phyloP scores from a whole-genome alignment of 2,329 filamentous ascomycete genomes.

The Apiospora marii region DNA sequence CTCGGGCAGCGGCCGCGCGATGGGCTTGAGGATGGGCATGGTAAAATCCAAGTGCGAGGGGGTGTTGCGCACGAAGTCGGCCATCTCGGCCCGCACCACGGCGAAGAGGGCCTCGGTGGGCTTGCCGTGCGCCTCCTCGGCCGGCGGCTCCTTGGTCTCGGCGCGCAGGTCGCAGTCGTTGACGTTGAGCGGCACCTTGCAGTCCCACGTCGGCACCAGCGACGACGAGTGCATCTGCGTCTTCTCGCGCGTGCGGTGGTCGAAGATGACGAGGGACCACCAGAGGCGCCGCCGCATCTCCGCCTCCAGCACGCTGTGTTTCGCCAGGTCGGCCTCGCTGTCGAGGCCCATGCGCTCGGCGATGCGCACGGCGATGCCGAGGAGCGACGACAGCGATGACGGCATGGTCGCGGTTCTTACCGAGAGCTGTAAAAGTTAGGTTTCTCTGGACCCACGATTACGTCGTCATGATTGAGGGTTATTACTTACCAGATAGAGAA shows the following conservation, averaged over 20 bases:
- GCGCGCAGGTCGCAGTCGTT: conserved; percentile 55
- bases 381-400: conserved; percentile 58
- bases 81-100: conserved; percentile 50
- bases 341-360: conserved; percentile 65
- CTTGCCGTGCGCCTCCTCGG: conserved; percentile 31
- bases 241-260: conserved; percentile 63
- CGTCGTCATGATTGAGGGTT: background rate
- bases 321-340: conserved; percentile 48
- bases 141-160: conserved; percentile 48
- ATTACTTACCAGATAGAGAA: conserved; percentile 60
- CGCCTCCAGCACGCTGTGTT: conserved; percentile 52
- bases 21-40: conserved; percentile 18
- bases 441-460: background rate
- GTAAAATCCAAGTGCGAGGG: conserved; percentile 14
- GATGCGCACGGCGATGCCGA: conserved; percentile 63
- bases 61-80: conserved; percentile 38
- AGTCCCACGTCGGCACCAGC: conserved; percentile 50
- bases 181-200: conserved; percentile 51
- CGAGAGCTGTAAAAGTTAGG: conserved; percentile 52
- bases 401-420: conserved; percentile 52
- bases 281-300: conserved; percentile 69
- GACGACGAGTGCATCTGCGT: conserved; percentile 44
- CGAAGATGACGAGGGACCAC: conserved; percentile 67
- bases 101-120: conserved; percentile 53
- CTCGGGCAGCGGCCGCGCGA: background rate